These are phyloP conservation scores for Chlamydomonas reinhardtii DNA, from an alignment of 163 green algal species.

Conservation along the genomic window DNA sequence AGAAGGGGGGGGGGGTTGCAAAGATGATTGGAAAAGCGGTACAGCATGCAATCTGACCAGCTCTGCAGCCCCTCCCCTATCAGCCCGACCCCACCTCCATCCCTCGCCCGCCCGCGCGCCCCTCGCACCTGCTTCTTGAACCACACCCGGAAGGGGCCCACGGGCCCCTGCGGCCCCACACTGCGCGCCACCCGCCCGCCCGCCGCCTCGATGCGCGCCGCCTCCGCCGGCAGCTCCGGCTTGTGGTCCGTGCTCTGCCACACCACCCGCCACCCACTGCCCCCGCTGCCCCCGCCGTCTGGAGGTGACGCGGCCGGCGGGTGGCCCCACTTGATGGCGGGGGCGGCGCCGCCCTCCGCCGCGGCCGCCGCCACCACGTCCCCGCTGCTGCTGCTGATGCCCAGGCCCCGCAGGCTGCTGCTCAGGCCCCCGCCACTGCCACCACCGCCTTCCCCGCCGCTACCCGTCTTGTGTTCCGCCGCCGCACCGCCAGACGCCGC, in stretches of 20 bases:
- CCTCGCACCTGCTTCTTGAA: slow-evolving; percentile 45
- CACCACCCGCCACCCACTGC: slow-evolving; percentile 11
- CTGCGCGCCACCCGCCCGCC: slow-evolving; percentile 82
- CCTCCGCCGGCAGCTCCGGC: slow-evolving; percentile 77
- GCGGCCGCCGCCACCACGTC: no score
- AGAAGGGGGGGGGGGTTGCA: no score
- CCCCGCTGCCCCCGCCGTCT: neutral
- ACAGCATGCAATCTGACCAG: no score
- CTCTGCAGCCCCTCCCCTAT: slow-evolving; percentile 35
- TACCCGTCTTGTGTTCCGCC: neutral
- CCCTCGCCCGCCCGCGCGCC: slow-evolving; percentile 66
- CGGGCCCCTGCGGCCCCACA: slow-evolving; percentile 61
- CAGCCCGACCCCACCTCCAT: no score
- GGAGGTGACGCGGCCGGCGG: no score
- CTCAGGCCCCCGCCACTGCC: neutral
- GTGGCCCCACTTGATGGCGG: neutral
- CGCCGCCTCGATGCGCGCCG: slow-evolving; percentile 74
- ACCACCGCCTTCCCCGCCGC: neutral
- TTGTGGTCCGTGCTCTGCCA: slow-evolving; percentile 84
- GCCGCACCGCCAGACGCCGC: neutral
- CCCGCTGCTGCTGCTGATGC: neutral
- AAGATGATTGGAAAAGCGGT: no score
- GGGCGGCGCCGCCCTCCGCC: neutral
- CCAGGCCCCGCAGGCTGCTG: neutral
- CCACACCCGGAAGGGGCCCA: slow-evolving; percentile 47